Conservation (phyloP, 208 protist species). For the Acanthamoeba divionensis region DNA sequence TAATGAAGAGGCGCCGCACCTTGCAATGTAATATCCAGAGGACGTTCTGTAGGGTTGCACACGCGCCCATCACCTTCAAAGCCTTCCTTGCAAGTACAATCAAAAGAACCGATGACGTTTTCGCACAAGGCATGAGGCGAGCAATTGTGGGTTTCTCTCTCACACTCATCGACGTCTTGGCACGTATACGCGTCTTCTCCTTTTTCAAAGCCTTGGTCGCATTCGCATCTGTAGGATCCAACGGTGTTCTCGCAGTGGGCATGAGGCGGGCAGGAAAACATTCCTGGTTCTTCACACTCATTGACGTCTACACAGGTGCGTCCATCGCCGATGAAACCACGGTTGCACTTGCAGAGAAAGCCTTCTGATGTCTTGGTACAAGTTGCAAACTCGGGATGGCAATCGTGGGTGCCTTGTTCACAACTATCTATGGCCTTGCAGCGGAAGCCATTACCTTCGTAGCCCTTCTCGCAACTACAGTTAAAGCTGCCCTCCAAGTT, state of each 20-base stretch:
- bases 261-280: neutral
- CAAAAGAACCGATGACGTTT: slow-evolving; percentile 28
- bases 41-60: neutral
- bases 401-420: slow-evolving; percentile 44
- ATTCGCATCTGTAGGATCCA: slow-evolving; percentile 7
- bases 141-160: slow-evolving; percentile 35
- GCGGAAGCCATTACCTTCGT: slow-evolving; percentile 44
- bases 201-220: slow-evolving; percentile 13
- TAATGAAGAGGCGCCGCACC: neutral
- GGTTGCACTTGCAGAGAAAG: slow-evolving; percentile 47
- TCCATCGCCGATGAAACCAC: slow-evolving; percentile 21
- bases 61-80: neutral
- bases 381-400: neutral
- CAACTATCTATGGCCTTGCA: slow-evolving; percentile 49
- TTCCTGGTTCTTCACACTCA: neutral
- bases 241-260: slow-evolving; percentile 50
- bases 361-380: slow-evolving; percentile 36
- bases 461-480: slow-evolving; percentile 32
- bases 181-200: slow-evolving; percentile 21
- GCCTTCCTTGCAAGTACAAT: slow-evolving; percentile 44
- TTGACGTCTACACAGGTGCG: slow-evolving; percentile 23
- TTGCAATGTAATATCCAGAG: neutral
- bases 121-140: slow-evolving; percentile 39
- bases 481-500: slow-evolving; percentile 42
- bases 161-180: slow-evolving; percentile 26